Conservation (phyloP, 768 basidiomycete genomes). For the Collybia sordida region DNA sequence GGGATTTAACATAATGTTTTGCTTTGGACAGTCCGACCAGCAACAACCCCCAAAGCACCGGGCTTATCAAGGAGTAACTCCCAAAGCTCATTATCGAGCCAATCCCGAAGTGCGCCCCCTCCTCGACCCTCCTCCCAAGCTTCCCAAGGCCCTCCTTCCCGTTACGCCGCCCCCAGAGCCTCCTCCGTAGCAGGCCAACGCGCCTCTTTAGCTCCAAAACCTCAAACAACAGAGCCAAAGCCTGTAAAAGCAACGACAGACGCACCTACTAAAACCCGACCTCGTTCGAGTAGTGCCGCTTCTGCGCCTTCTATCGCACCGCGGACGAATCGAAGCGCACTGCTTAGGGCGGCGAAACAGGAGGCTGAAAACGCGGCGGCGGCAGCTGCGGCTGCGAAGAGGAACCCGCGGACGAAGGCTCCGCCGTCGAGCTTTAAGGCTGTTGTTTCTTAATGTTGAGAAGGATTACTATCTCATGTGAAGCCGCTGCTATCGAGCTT, state of each 20-base stretch:
- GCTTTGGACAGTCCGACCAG: constrained; percentile 42
- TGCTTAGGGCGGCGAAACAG: constrained; percentile 68
- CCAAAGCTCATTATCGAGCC: constrained; percentile 23
- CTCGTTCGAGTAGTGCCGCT: constrained; percentile 57
- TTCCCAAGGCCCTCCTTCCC: constrained; percentile 14
- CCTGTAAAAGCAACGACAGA: constrained; percentile 7
- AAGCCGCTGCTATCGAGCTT: too few relatives aligned
- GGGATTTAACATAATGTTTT: background rate
- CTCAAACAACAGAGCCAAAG: constrained; percentile 6
- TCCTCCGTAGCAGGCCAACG: constrained; percentile 30
- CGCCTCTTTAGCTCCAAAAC: constrained; percentile 24
- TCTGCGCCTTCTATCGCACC: constrained; percentile 64
- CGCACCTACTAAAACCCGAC: constrained; percentile 21
- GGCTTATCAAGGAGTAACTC: constrained; percentile 47
- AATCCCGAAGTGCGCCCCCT: constrained; percentile 14
- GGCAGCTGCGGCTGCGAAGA: constrained; percentile 41
- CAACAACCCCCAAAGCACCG: constrained; percentile 41
- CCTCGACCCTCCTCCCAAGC: constrained; percentile 30
- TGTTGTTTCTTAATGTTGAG: constrained; percentile 19
- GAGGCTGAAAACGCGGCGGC: constrained; percentile 47
- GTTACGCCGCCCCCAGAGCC: constrained; percentile 11
- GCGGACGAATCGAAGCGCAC: constrained; percentile 72
- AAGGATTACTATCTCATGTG: background rate
- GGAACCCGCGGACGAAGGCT: constrained; percentile 27
- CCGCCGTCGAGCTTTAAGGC: constrained; percentile 43